A percentile compares a stretch with the other conserved stretches of the same genome.
These are phyloP conservation scores for Solanum peruvianum DNA, from an alignment of 257 asterid genomes.

Conservation along the genomic window DNA sequence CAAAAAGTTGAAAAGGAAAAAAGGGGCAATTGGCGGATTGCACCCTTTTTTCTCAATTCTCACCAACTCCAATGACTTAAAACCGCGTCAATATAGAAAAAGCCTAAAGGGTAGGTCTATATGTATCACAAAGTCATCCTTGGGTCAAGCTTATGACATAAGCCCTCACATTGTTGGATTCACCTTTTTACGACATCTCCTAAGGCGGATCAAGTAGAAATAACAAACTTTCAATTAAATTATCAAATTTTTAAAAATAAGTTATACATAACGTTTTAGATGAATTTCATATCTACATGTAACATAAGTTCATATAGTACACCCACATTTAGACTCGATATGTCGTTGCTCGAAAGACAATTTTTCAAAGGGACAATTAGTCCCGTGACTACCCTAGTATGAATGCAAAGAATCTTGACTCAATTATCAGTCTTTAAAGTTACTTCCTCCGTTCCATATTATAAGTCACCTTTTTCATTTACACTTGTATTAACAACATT, in stretches of 20 bases:
- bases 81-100: not conserved
- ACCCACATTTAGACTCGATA: not conserved
- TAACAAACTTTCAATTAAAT: not conserved
- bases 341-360: not conserved
- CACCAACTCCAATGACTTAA: not conserved
- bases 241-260: too few relatives aligned
- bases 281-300: not conserved
- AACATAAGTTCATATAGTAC: not conserved
- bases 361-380: not conserved
- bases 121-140: not conserved
- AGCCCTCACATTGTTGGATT: not conserved
- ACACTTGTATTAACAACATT: too few relatives aligned
- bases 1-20: not conserved
- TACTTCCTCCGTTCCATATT: too few relatives aligned
- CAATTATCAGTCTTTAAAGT: not conserved
- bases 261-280: not conserved
- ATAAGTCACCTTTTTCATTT: too few relatives aligned
- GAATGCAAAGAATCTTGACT: not conserved
- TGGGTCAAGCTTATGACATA: not conserved
- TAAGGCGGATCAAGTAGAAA: not conserved
- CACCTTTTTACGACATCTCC: not conserved
- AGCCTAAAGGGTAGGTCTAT: not conserved
- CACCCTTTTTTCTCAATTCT: not conserved
- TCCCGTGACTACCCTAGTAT: not conserved
- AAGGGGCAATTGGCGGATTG: not conserved